Base-by-base conservation (phyloP, 495 filamentous ascomycete species). In the Neurospora sublineolata region DNA sequence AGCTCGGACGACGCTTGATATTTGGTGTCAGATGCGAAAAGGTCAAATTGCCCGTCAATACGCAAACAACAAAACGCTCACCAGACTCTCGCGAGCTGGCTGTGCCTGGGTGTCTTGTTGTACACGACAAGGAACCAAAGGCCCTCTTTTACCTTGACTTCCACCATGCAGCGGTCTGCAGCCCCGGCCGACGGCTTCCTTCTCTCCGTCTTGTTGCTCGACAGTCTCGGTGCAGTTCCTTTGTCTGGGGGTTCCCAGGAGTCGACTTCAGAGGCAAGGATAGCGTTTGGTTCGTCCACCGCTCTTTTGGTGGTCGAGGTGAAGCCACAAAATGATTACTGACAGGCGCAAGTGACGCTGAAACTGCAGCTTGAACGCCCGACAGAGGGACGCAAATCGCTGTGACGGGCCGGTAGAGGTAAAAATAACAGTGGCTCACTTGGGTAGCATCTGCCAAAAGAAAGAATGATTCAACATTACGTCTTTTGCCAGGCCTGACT, bases 241-340 rank as follows among this genome's bases (percentile, higher is more conserved):
- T 84, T 85, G 82, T 83, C 76, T 70, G 74, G 69, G 75, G 52
- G 52, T 77, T 73, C 75, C 79, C 80, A 76, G 81, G 79, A 85
- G 79, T 84, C 82, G 83, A 80, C 78, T 76, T 79, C 78, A 77
- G 73, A 77, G 78, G 40, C 78, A 79, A 79, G 73, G 70, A 74
- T 74, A 67, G 64, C 77, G 81, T 84, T 85, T 83, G 81, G 75
- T 68, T 69, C 68, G 75, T 68, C 82, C 81, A 84, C 83, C 83
- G 82, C 82, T 80, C 76, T 81, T 84, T 84, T 71, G 73, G 70
- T 68, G 75, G 73, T 80, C 79, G 80, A 82, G 79, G 80, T 78
- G 71, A 69, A 77, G 76, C 73, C 75, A 75, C 76, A 73, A 82
- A 79, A 72, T 85, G 82, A 84, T 73, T 82, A 79, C 64, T 83